Evolutionary conservation across 2,329 filamentous ascomycete genomes (phyloP), one percentile per base, ranked within the genome.

Genomic region (Sphaerostilbella broomeana): DNA sequence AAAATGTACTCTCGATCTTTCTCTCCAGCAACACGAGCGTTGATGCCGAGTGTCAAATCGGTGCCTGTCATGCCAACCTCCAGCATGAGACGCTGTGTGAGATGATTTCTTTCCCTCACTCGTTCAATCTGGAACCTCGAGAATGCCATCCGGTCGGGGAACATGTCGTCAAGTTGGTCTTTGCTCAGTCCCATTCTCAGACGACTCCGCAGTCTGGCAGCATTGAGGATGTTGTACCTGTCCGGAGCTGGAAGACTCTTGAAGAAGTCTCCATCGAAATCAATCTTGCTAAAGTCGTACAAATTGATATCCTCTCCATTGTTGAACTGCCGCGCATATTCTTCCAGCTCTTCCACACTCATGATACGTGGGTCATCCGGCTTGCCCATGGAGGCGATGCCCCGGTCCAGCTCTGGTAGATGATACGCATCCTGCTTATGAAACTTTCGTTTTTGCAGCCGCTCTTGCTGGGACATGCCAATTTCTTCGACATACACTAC

Each of bases 201-300:
- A 38, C 92, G 75, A 59, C 87, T 95, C 41, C 92, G 73, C 45
- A 98, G 59, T 45, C 92, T 75, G 2, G 94, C 92, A 1, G 94
- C 92, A 57, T 98, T 98, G 16, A 98, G 66, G 38, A 98, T 98
- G 53, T 97, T 97, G 68, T 98, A 98, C 34, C 90, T 79, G 65
- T 98, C 92, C 2, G 83, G 82, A 1, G 88, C 73, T 0, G 94
- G 92, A 42, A 98, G 64, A 57, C 87, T 95, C 58, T 84, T 78
- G 65, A 98, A 98, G 63, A 98, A 98, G 10, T 90, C 80, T 49
- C 89, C 86, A 49, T 97, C 85, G 54, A 97, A 98, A 57, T 98
- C 92, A 52, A 98, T 98, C 63, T 97, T 97, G 56, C 86, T 94
- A 57, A 98, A 98, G 63, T 97, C 90, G 62, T 97, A 97, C 5